These are phyloP conservation scores for Colletotrichum liaoningense DNA, from an alignment of 2,329 filamentous ascomycete genomes.

Conservation along the genomic window DNA sequence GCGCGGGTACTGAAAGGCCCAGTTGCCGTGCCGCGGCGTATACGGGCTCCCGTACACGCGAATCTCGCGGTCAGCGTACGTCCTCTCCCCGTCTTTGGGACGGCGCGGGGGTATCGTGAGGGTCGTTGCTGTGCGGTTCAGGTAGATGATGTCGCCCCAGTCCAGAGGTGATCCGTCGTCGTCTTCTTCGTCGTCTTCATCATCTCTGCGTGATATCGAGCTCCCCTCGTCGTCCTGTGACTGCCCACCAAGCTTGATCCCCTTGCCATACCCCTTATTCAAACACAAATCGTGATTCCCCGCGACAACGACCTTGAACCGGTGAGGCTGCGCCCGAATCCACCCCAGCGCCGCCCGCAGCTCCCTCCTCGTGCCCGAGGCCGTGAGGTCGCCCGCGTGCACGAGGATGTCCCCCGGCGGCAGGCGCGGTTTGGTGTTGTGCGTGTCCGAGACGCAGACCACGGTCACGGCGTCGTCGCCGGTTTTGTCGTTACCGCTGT, in stretches of 20 bases:
- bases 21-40: conserved; percentile 48
- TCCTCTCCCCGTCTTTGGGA: neutral
- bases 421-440: conserved; percentile 50
- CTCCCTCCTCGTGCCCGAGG: conserved; percentile 54
- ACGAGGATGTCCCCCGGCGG: conserved; percentile 57
- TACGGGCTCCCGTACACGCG: conserved; percentile 50
- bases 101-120: conserved; percentile 40
- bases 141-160: conserved; percentile 42
- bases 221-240: no score
- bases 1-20: conserved; percentile 55
- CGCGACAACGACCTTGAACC: conserved; percentile 56
- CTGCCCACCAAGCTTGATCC: neutral
- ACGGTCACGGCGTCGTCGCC: conserved; percentile 36
- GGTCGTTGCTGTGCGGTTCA: conserved; percentile 38
- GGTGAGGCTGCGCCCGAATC: conserved; percentile 52
- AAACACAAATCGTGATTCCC: conserved; percentile 58
- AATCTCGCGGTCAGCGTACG: conserved; percentile 31
- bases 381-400: conserved; percentile 61
- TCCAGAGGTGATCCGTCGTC: conserved; percentile 24
- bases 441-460: conserved; percentile 59
- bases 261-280: conserved; percentile 33
- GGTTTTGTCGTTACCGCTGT: no score
- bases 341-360: conserved; percentile 53
- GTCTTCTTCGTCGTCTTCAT: neutral
- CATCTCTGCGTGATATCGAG: neutral